A percentile compares a stretch with the other conserved stretches of the same genome.
Evolutionary conservation across 805 yeast species (phyloP).

Genomic region (Schizosaccharomyces japonicus): DNA sequence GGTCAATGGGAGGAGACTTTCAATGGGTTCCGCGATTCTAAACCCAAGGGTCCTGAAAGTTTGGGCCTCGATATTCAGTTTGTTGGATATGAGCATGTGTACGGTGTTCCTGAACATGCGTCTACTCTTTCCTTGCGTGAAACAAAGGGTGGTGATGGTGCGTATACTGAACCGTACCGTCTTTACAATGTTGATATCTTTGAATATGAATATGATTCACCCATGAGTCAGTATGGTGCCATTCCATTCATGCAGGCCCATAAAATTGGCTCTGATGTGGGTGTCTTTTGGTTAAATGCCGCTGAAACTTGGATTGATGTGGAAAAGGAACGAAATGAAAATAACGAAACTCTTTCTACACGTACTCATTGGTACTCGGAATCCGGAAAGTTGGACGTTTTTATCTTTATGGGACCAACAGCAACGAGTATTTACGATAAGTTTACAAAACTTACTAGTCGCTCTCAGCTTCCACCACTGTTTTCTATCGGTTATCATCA

Average conservation of each 20-base stretch:
- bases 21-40: constrained; percentile 37
- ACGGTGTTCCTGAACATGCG: constrained; percentile 95
- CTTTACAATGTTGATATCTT: constrained; percentile 83
- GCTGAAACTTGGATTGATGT: constrained; percentile 85
- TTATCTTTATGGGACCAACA: constrained; percentile 35
- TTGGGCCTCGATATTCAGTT: constrained; percentile 58
- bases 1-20: constrained; percentile 53
- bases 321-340: constrained; percentile 12
- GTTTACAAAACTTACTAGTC: constrained; percentile 54
- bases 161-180: constrained; percentile 48
- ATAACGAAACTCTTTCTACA: constrained; percentile 13
- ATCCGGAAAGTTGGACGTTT: constrained; percentile 56
- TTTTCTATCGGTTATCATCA: constrained; percentile 83
- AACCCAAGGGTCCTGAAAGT: constrained; percentile 76
- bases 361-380: constrained; percentile 86
- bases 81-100: constrained; percentile 35
- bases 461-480: constrained; percentile 43
- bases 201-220: constrained; percentile 66
- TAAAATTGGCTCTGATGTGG: constrained; percentile 33
- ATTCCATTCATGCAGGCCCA: constrained; percentile 70
- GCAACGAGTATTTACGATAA: constrained; percentile 33
- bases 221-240: constrained; percentile 82
- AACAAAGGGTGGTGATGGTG: constrained; percentile 23
- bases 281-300: constrained; percentile 73
- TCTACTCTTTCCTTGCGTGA: constrained; percentile 52